phyloP scores from a whole-genome alignment of 768 basidiomycete species.

The Termitomyces bulborhizus region DNA sequence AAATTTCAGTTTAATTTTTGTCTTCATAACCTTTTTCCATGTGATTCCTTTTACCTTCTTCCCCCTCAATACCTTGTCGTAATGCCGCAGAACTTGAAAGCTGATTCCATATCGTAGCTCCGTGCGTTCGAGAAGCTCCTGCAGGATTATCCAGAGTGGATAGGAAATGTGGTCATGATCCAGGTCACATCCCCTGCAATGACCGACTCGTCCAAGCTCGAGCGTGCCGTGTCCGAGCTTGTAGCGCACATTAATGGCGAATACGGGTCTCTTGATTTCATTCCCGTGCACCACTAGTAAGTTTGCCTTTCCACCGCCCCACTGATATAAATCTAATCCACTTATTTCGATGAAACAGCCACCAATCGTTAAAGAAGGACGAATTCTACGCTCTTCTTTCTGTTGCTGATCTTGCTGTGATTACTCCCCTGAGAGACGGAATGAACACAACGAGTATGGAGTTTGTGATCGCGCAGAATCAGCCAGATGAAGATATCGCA shows the following conservation, averaged over 20 bases:
- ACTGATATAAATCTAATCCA: neutral
- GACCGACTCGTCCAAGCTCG: slow-evolving; percentile 89
- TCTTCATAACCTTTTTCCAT: neutral
- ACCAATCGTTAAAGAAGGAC: slow-evolving; percentile 95
- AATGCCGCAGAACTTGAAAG: neutral
- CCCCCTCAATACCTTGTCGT: neutral
- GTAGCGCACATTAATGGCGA: slow-evolving; percentile 95
- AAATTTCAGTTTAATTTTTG: too few relatives aligned
- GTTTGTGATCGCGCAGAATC: slow-evolving; percentile 90
- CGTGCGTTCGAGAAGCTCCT: slow-evolving; percentile 94
- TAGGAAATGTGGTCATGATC: slow-evolving; percentile 81
- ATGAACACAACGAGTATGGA: slow-evolving; percentile 99
- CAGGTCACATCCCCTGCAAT: slow-evolving; percentile 94
- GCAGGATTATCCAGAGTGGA: slow-evolving; percentile 92
- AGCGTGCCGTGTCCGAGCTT: slow-evolving; percentile 88
- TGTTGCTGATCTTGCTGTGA: slow-evolving; percentile 91
- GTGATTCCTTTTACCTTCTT: neutral
- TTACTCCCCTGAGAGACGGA: slow-evolving; percentile 92
- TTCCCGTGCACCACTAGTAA: slow-evolving; percentile 96
- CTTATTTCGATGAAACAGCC: slow-evolving; percentile 38
- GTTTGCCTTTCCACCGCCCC: slow-evolving; percentile 23
- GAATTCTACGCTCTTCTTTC: slow-evolving; percentile 95
- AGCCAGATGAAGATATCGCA: slow-evolving; percentile 28
- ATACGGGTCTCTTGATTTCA: slow-evolving; percentile 91
- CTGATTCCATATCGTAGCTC: slow-evolving; percentile 39